Conservation (phyloP, 2,329 filamentous ascomycete genomes). For the Ophidiomyces ophidiicola region DNA sequence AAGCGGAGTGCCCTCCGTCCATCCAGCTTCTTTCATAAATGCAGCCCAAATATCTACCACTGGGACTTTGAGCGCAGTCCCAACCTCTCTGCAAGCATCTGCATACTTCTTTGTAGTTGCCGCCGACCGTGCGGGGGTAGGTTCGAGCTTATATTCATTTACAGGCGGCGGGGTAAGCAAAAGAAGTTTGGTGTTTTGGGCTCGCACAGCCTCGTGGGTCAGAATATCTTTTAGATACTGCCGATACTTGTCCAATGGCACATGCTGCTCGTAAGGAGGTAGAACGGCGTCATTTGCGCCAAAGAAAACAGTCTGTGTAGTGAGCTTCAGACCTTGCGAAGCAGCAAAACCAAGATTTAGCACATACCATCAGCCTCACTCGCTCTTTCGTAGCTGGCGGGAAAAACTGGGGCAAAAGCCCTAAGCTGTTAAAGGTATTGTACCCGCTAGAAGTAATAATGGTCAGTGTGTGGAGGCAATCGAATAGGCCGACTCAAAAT, state of each 20-base stretch:
- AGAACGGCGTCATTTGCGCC: conserved; percentile 84
- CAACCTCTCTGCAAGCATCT: conserved; percentile 53
- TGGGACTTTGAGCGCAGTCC: conserved; percentile 42
- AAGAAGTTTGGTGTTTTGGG: conserved; percentile 63
- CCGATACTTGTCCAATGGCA: conserved; percentile 64
- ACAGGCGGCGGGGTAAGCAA: conserved; percentile 68
- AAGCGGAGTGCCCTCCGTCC: conserved; percentile 39
- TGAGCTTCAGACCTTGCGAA: neutral
- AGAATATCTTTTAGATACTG: conserved; percentile 61
- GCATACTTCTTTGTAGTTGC: conserved; percentile 52
- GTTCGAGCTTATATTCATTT: conserved; percentile 56
- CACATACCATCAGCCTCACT: conserved; percentile 35
- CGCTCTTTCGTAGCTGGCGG: conserved; percentile 47
- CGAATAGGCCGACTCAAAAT: too few species aligned
- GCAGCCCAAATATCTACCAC: conserved; percentile 70
- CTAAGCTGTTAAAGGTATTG: conserved; percentile 62
- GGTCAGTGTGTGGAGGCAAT: conserved; percentile 5
- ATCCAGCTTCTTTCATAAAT: conserved; percentile 55
- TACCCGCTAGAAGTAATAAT: conserved; percentile 49
- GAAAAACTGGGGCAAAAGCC: conserved; percentile 57
- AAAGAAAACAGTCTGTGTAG: conserved; percentile 57
- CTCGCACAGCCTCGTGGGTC: conserved; percentile 54
- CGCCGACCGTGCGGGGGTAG: conserved; percentile 44
- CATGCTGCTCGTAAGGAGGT: conserved; percentile 56
- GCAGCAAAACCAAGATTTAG: too few species aligned